A percentile compares a stretch with the other conserved stretches of the same genome.
Evolutionary conservation across 306 rosid species (phyloP).

Genomic region (Geum urbanum): DNA sequence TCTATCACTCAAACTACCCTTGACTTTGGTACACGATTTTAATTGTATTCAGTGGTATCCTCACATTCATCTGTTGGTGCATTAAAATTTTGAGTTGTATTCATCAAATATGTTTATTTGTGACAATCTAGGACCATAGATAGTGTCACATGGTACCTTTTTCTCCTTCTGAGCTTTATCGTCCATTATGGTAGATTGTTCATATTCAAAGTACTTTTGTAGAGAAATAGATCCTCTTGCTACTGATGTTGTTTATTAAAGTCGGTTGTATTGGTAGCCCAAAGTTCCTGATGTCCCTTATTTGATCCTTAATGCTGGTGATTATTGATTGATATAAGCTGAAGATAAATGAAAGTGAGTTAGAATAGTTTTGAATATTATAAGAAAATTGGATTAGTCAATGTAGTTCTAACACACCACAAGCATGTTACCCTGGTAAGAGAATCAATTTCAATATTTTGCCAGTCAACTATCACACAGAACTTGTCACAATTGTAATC

Average conservation of each 20-base stretch:
- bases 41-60: background rate
- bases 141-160: background rate
- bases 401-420: background rate
- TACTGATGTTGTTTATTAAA: background rate
- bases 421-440: background rate
- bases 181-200: background rate
- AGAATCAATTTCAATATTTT: background rate
- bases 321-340: background rate
- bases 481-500: background rate
- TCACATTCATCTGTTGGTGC: background rate
- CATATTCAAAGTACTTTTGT: background rate
- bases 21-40: background rate
- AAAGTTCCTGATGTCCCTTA: background rate
- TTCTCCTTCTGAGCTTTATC: background rate
- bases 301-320: background rate
- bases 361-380: background rate
- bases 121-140: too few species aligned
- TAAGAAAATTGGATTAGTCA: too few species aligned
- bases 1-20: background rate
- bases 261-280: background rate
- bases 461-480: background rate
- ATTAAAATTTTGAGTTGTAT: background rate
- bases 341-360: background rate
- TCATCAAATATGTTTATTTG: too few species aligned
- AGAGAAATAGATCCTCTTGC: background rate